Evolutionary conservation across 192 early-diverging fungal species (phyloP).

Genomic region (Fimicolochytrium jonesii): DNA sequence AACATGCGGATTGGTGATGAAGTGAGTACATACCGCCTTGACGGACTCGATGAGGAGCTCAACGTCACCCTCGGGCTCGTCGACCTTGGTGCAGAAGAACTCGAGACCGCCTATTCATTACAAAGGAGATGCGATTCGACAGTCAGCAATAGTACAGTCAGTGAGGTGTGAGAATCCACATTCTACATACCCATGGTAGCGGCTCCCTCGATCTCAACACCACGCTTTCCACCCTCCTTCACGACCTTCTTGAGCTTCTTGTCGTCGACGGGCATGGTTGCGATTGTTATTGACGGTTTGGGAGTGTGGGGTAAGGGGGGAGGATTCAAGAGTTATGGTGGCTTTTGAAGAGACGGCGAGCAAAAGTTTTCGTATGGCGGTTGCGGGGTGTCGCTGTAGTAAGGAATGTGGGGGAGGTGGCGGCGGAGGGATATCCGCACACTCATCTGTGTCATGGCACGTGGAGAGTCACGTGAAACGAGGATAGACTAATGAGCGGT

Average conservation of each 20-base stretch:
- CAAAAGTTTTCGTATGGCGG: no score
- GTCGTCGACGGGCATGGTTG: constrained; percentile 25
- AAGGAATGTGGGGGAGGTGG: no score
- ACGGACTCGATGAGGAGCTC: constrained; percentile 20
- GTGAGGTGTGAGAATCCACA: not conserved
- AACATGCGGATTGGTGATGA: no score
- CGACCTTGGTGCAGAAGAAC: constrained; percentile 26
- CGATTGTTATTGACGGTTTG: not conserved
- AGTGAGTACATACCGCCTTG: constrained; percentile 11
- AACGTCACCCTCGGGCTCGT: constrained; percentile 26
- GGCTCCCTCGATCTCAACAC: constrained; percentile 28
- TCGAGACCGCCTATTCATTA: constrained; percentile 7
- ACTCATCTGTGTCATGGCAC: no score
- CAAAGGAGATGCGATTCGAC: no score
- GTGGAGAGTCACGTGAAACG: no score
- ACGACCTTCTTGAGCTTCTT: constrained; percentile 27
- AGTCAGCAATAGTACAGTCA: no score
- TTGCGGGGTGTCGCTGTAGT: no score
- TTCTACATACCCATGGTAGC: constrained; percentile 14
- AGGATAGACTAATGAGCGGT: no score
- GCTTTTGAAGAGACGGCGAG: no score
- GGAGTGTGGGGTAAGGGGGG: not conserved
- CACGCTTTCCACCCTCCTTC: constrained; percentile 29
- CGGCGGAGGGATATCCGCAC: no score
- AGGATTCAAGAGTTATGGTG: no score